Conservation (phyloP, 805 yeast species). For the Suhomyces kilbournensis region DNA sequence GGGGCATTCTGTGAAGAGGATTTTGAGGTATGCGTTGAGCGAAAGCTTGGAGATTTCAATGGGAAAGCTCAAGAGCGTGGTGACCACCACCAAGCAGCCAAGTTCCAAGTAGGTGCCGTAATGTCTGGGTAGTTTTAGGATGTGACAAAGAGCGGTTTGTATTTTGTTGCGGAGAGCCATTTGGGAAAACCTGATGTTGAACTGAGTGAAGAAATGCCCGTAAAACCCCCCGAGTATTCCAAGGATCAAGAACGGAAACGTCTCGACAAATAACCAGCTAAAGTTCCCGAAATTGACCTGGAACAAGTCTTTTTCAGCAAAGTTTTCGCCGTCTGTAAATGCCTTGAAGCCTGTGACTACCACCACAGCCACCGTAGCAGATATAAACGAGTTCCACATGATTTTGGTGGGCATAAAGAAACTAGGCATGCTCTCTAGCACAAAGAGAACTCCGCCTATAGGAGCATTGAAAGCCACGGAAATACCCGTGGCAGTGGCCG, state of each 20-base stretch:
- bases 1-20: slow-evolving; percentile 68
- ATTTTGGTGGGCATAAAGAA: slow-evolving; percentile 60
- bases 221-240: slow-evolving; percentile 70
- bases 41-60: slow-evolving; percentile 52
- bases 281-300: slow-evolving; percentile 67
- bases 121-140: slow-evolving; percentile 13
- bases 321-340: slow-evolving; percentile 39
- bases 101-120: slow-evolving; percentile 47
- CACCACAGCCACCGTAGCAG: slow-evolving; percentile 71
- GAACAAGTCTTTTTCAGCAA: slow-evolving; percentile 48
- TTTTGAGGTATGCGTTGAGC: slow-evolving; percentile 53
- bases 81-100: slow-evolving; percentile 43
- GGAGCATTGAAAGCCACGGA: slow-evolving; percentile 86
- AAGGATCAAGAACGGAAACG: slow-evolving; percentile 66
- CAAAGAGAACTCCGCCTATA: slow-evolving; percentile 81
- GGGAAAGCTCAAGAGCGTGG: slow-evolving; percentile 57
- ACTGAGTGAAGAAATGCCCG: slow-evolving; percentile 52
- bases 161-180: slow-evolving; percentile 32
- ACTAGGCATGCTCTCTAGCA: slow-evolving; percentile 64
- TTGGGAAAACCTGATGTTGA: slow-evolving; percentile 37
- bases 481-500: slow-evolving; percentile 81
- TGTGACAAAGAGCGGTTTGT: slow-evolving; percentile 19
- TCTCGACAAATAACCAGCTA: slow-evolving; percentile 69
- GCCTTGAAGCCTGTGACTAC: slow-evolving; percentile 44
- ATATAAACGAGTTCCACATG: slow-evolving; percentile 82